A percentile compares a stretch with the other conserved stretches of the same genome.
Conservation (phyloP, 1,284 basidiomycete genomes). For the Leucoagaricus sp. region DNA sequence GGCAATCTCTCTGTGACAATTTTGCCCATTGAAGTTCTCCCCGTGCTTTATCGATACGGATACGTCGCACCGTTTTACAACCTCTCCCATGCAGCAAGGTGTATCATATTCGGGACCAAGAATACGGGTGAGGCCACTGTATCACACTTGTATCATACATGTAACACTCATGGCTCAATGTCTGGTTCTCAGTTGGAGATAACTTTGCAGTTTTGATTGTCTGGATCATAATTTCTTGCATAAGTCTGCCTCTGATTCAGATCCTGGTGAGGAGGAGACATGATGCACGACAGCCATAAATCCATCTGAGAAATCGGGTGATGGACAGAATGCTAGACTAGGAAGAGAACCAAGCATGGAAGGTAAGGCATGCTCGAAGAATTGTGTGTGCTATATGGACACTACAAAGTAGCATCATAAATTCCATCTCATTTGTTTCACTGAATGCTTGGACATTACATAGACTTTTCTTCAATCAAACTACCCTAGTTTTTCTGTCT, state of each 20-base stretch:
- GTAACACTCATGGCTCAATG: background rate
- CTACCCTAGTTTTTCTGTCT: no score
- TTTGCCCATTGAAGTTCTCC: slow-evolving; percentile 66
- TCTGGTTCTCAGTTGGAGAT: slow-evolving; percentile 46
- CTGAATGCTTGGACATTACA: no score
- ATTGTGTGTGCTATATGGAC: no score
- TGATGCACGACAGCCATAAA: no score
- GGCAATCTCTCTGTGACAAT: slow-evolving; percentile 64
- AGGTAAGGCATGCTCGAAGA: no score
- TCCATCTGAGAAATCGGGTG: no score
- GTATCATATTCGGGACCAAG: slow-evolving; percentile 69
- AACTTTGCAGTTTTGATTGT: slow-evolving; percentile 60
- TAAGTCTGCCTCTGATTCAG: slow-evolving; percentile 49
- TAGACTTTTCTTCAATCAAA: no score
- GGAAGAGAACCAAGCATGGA: no score
- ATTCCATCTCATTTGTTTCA: no score
- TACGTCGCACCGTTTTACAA: slow-evolving; percentile 77
- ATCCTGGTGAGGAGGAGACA: no score
- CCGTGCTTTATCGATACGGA: slow-evolving; percentile 63
- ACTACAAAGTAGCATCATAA: no score
- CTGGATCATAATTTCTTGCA: slow-evolving; percentile 53
- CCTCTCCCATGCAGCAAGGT: slow-evolving; percentile 54
- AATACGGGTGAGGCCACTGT: slow-evolving; percentile 47
- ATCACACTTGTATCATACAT: background rate
- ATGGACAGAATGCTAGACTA: no score